A percentile compares a stretch with the other conserved stretches of the same genome.
Evolutionary conservation across 371 early-diverging fungal species (phyloP).

Genomic region (Lichtheimia ornata): DNA sequence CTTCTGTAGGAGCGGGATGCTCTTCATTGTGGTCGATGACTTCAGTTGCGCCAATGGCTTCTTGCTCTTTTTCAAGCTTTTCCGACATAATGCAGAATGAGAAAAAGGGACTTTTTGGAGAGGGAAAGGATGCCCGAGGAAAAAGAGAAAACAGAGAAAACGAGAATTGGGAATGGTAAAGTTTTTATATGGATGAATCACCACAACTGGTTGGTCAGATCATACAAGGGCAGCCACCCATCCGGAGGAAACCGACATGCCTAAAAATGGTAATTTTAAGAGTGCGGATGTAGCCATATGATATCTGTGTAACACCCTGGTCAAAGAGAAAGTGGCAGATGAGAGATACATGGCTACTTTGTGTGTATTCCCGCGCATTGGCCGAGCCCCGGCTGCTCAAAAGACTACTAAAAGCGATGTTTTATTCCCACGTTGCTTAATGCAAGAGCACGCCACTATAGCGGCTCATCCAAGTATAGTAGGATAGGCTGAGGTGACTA

Average conservation of each 20-base stretch:
- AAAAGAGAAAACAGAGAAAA: not conserved
- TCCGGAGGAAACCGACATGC: not conserved
- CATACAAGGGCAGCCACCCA: too few relatives aligned
- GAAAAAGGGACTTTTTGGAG: not conserved
- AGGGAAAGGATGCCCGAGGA: not conserved
- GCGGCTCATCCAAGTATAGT: too few relatives aligned
- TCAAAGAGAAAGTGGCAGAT: too few relatives aligned
- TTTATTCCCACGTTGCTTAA: too few relatives aligned
- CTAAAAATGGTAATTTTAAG: not conserved
- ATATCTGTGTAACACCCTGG: not conserved
- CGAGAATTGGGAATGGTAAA: not conserved
- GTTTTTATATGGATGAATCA: not conserved
- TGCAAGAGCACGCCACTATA: too few relatives aligned
- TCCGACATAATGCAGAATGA: not conserved
- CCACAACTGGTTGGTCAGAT: too few relatives aligned
- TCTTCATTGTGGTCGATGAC: constrained; percentile 1
- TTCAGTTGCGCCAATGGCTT: not conserved
- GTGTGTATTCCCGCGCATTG: too few relatives aligned
- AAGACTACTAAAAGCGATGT: too few relatives aligned
- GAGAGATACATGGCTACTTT: too few relatives aligned
- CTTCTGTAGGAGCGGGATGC: constrained; percentile 44
- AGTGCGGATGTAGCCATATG: not conserved
- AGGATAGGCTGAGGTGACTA: too few relatives aligned
- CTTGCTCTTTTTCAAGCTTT: constrained; percentile 4
- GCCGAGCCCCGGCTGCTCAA: too few relatives aligned